A percentile compares a stretch with the other conserved stretches of the same genome.
Conservation (phyloP, 345 rosid genomes). For the Populus deltoides region DNA sequence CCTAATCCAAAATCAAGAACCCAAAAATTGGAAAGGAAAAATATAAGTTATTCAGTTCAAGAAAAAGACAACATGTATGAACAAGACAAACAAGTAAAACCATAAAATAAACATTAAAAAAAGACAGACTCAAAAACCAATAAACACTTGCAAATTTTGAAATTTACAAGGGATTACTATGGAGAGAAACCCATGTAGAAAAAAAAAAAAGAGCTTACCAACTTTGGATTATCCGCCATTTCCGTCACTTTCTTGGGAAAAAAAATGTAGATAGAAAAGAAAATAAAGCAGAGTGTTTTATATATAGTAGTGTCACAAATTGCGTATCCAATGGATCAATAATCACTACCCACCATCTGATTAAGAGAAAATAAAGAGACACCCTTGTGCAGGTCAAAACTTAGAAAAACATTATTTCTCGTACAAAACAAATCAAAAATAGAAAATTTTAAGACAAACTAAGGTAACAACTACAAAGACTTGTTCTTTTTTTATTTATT, state of each 20-base stretch:
- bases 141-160: slow-evolving; percentile 21
- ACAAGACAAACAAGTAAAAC: not conserved
- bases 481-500: not conserved
- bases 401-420: not conserved
- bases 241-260: slow-evolving; percentile 35
- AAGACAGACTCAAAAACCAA: slow-evolving; percentile 14
- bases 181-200: slow-evolving; percentile 9
- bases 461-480: not conserved
- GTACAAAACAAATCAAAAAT: not conserved
- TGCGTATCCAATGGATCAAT: slow-evolving; percentile 30
- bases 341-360: slow-evolving; percentile 19
- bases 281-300: not conserved
- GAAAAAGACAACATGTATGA: not conserved
- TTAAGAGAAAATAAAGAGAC: slow-evolving; percentile 7
- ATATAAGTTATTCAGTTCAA: not conserved
- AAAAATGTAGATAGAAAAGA: not conserved
- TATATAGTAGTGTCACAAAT: not conserved
- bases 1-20: slow-evolving; percentile 11
- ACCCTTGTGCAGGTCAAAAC: slow-evolving; percentile 24
- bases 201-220: slow-evolving; percentile 29
- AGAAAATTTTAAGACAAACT: not conserved
- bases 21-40: not conserved
- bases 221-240: slow-evolving; percentile 52
- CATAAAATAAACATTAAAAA: slow-evolving; percentile 1
- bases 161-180: not conserved